Evolutionary conservation across 2,329 filamentous ascomycete species (phyloP), one percentile per base, ranked within the genome.

Genomic region (Colletotrichum eremochloae): DNA sequence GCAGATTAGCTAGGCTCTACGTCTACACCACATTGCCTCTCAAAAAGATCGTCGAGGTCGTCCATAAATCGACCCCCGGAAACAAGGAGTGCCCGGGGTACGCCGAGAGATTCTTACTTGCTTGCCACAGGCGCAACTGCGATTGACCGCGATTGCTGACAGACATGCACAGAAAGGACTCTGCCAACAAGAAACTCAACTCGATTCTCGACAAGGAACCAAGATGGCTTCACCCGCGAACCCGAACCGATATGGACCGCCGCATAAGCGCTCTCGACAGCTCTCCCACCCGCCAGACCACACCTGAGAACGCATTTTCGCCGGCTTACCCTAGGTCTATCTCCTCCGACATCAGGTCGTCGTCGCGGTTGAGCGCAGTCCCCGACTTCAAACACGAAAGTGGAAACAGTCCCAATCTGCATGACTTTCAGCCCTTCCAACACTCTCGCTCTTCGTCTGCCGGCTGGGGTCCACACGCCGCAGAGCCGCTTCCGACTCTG

Each of bases 141-240:
- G 11, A 44, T 50, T 67, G 60, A 29, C 48, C 63, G 33, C 38
- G 11, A 53, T 55, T 66, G 60, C 75, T 75, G 69, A 75, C 60
- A 61, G 71, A 66, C 75, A 55, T 18, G 50, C 52, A 70, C 68
- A 89, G 87, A 48, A 86, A 86, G 75, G 88, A 90, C 75, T 89
- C 88, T 38, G 88, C 86, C 44, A 88, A 88, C 76, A 90, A 90
- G 80, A 88, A 86, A 31, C 84, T 90, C 74, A 86, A 87, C 66
- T 81, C 82, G 9, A 84, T 89, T 73, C 83, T 90, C 42, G 88
- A 89, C 74, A 88, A 90, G 73, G 87, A 91, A 48, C 87, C 88
- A 40, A 84, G 88, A 77, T 89, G 88, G 84, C 81, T 90, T 62
- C 85, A 87, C 29, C 88, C 88, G 1, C 84, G 84, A 71, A 84